These are phyloP conservation scores for Elsinoe necatrix DNA, from an alignment of 2,329 filamentous ascomycete genomes.

Conservation along the genomic window DNA sequence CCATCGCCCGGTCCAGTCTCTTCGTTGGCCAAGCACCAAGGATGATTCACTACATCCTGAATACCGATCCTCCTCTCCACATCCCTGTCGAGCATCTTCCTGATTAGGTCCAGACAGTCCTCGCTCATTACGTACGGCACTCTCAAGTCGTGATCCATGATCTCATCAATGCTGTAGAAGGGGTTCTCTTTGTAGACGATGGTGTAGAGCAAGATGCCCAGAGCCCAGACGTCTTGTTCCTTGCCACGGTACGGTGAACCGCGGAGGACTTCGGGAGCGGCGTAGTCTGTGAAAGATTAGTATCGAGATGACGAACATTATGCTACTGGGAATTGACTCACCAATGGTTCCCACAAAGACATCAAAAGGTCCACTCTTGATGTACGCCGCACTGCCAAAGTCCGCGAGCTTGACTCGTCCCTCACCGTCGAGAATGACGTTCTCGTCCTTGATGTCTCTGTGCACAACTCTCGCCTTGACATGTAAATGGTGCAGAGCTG, in stretches of 20 bases:
- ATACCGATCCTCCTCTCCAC: constrained; percentile 78
- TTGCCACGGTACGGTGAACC: constrained; percentile 88
- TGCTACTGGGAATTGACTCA: constrained; percentile 39
- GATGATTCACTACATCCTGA: constrained; percentile 75
- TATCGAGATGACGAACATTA: no score
- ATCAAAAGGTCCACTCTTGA: constrained; percentile 96
- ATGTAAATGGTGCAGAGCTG: constrained; percentile 84
- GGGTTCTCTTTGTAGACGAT: constrained; percentile 99
- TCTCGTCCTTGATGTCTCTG: constrained; percentile 98
- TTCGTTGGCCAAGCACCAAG: constrained; percentile 54
- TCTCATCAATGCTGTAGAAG: constrained; percentile 98
- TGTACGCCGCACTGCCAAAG: constrained; percentile 95
- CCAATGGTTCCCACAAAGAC: constrained; percentile 98
- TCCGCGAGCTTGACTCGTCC: constrained; percentile 95
- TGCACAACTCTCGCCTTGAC: constrained; percentile 87
- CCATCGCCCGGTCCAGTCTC: constrained; percentile 2
- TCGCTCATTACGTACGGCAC: constrained; percentile 85
- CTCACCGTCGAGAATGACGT: constrained; percentile 90
- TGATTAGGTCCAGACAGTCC: constrained; percentile 83
- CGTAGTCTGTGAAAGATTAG: constrained; percentile 62
- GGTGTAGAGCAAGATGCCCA: constrained; percentile 94
- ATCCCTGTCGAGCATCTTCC: constrained; percentile 85
- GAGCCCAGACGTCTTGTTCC: constrained; percentile 96
- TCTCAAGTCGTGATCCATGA: constrained; percentile 91
- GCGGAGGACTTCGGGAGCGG: constrained; percentile 92